phyloP scores from a whole-genome alignment of 371 early-diverging fungal genomes.

The Nematocida displodere region DNA sequence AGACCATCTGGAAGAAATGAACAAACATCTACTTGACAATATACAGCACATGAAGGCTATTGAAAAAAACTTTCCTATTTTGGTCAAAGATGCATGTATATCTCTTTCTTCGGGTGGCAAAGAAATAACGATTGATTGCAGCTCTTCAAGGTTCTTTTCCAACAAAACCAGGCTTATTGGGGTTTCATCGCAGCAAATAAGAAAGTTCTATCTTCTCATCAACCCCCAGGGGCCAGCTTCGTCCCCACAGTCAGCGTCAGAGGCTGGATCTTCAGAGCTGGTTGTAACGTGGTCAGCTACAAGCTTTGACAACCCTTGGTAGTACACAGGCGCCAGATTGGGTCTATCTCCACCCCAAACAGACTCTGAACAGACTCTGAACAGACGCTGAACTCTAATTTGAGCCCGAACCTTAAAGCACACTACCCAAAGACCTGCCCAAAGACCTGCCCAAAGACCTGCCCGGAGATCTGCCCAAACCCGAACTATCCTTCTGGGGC shows the following conservation, averaged over 20 bases:
- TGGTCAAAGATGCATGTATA: background rate
- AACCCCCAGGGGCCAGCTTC: background rate
- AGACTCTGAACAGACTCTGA: background rate
- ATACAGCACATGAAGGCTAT: background rate
- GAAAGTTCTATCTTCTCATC: conserved; percentile 17
- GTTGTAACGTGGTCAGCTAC: conserved; percentile 11
- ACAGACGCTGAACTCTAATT: too few relatives aligned
- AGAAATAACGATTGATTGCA: conserved; percentile 6
- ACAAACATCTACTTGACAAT: background rate
- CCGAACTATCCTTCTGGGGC: too few relatives aligned
- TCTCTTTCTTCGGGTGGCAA: background rate
- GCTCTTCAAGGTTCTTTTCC: background rate
- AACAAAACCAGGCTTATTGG: background rate
- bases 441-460: too few relatives aligned
- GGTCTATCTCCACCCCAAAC: background rate
- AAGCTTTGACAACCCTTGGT: conserved; percentile 28
- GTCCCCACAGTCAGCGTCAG: background rate
- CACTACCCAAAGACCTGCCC: too few relatives aligned
- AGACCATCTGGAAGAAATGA: conserved; percentile 23
- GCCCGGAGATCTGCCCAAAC: too few relatives aligned
- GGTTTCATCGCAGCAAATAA: background rate
- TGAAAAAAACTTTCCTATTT: conserved; percentile 26
- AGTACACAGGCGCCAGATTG: background rate
- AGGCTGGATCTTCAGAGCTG: background rate
- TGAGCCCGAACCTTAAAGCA: too few relatives aligned